phyloP scores from a whole-genome alignment of 495 filamentous ascomycete species.

The Parathielavia appendiculata region DNA sequence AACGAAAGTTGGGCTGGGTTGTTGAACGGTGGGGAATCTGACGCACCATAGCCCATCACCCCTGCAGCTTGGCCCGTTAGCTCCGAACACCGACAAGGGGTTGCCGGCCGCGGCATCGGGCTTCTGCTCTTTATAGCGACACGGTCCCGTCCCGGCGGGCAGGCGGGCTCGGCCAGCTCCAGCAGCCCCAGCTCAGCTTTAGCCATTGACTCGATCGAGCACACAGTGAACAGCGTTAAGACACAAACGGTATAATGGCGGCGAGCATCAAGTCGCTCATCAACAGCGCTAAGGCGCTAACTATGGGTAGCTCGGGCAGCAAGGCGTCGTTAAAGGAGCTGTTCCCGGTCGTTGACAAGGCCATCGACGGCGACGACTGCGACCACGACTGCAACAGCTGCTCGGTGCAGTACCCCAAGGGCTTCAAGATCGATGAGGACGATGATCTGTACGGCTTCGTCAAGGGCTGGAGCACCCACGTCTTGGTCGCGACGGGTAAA shows the following conservation, averaged over 20 bases:
- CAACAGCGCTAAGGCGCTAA: conserved; percentile 35
- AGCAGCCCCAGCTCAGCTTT: neutral
- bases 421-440: conserved; percentile 66
- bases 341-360: conserved; percentile 62
- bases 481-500: conserved; percentile 91
- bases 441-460: conserved; percentile 82
- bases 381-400: conserved; percentile 85
- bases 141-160: conserved; percentile 1
- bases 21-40: too few species aligned
- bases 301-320: conserved; percentile 68
- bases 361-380: conserved; percentile 84
- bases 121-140: neutral
- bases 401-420: conserved; percentile 64
- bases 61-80: conserved; percentile 8
- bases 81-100: neutral
- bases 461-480: conserved; percentile 82
- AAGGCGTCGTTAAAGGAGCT: conserved; percentile 54
- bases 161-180: too few species aligned
- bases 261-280: conserved; percentile 37
- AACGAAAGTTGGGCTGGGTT: too few species aligned
- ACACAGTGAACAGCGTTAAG: neutral
- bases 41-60: too few species aligned
- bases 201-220: neutral
- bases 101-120: neutral
- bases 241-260: conserved; percentile 13